Evolutionary conservation across 495 filamentous ascomycete species (phyloP).

Genomic region (Lichenothelia convexa): DNA sequence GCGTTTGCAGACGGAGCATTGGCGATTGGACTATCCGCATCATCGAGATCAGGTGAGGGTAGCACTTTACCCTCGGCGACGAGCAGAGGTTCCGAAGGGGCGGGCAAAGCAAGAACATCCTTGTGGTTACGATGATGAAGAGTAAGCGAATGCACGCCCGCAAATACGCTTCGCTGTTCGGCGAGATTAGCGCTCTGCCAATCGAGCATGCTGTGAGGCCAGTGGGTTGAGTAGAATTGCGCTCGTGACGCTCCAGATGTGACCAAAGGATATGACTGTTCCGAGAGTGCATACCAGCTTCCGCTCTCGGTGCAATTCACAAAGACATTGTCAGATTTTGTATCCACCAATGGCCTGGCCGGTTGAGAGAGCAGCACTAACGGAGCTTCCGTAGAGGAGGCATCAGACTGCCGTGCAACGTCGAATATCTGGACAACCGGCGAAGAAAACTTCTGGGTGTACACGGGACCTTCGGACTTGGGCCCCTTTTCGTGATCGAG

Average conservation of each 20-base stretch:
- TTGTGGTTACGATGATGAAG: neutral
- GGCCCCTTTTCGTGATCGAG: conserved; percentile 46
- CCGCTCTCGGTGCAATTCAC: conserved; percentile 71
- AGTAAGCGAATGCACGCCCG: conserved; percentile 8
- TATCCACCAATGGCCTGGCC: conserved; percentile 42
- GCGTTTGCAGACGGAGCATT: neutral
- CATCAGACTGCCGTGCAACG: conserved; percentile 50
- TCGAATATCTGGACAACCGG: conserved; percentile 88
- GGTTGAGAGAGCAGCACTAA: conserved; percentile 81
- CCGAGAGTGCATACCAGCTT: conserved; percentile 89
- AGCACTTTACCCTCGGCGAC: conserved; percentile 27
- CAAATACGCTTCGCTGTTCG: neutral
- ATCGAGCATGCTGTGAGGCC: conserved; percentile 2
- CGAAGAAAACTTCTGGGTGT: conserved; percentile 51
- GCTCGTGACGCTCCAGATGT: conserved; percentile 50
- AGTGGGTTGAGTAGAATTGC: conserved; percentile 34
- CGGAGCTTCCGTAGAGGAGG: conserved; percentile 35
- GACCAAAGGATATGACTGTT: conserved; percentile 64
- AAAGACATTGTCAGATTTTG: conserved; percentile 51
- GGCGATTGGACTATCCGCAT: neutral
- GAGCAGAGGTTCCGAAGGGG: neutral
- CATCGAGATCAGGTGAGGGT: neutral
- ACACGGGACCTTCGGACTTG: conserved; percentile 18
- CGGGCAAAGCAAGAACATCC: conserved; percentile 1
- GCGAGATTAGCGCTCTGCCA: conserved; percentile 5